Evolutionary conservation across 805 yeast species (phyloP).

Genomic region (Yarrowia yakushimensis): DNA sequence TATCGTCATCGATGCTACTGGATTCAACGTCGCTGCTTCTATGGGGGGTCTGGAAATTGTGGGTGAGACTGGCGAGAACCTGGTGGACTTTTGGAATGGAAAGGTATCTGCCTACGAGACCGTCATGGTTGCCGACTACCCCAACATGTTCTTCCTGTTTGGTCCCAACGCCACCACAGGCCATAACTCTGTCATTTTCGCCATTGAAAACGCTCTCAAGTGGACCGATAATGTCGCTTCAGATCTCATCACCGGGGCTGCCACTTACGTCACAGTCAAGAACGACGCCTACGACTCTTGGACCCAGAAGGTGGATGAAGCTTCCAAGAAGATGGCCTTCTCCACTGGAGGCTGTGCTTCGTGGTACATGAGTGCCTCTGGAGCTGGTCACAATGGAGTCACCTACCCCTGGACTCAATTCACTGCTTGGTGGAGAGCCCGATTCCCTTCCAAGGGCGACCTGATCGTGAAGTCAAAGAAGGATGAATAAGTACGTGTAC

Average conservation of each 20-base stretch:
- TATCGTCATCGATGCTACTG: conserved; percentile 29
- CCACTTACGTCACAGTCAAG: conserved; percentile 26
- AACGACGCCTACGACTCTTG: conserved; percentile 27
- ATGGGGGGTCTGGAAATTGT: conserved; percentile 16
- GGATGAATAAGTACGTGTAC: background rate
- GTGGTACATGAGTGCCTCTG: conserved; percentile 27
- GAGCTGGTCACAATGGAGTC: conserved; percentile 25
- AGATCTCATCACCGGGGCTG: conserved; percentile 16
- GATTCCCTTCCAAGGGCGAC: background rate
- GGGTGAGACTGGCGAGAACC: conserved; percentile 27
- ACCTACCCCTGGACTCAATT: conserved; percentile 30
- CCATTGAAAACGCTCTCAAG: conserved; percentile 28
- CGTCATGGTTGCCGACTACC: conserved; percentile 27
- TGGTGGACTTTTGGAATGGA: conserved; percentile 12
- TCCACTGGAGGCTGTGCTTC: conserved; percentile 30
- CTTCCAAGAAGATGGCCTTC: conserved; percentile 24
- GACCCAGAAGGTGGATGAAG: conserved; percentile 24
- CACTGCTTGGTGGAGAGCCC: conserved; percentile 28
- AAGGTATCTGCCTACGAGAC: conserved; percentile 28
- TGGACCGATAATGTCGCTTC: conserved; percentile 26
- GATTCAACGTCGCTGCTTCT: conserved; percentile 26
- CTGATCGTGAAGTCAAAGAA: conserved; percentile 4
- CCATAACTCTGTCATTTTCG: conserved; percentile 28
- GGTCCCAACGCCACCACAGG: conserved; percentile 31
- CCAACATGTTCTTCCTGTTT: conserved; percentile 28